phyloP scores from a whole-genome alignment of 768 basidiomycete species.

The Saitozyma sp. region DNA sequence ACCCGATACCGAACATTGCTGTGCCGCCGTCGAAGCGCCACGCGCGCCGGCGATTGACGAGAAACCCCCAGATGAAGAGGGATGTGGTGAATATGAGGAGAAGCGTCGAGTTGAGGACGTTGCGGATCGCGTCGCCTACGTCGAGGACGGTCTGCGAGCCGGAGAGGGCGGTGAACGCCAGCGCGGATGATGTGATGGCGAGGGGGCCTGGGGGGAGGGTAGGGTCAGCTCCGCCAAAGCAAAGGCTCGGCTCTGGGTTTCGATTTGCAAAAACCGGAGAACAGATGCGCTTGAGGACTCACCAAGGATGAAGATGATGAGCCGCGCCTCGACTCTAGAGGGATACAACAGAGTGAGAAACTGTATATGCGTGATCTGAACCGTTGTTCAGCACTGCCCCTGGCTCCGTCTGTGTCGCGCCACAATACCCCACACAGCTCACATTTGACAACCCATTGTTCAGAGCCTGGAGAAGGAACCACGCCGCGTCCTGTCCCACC shows the following conservation, averaged over 20 bases:
- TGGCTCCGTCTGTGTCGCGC: neutral
- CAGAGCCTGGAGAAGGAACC: conserved; percentile 84
- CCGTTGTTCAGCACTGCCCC: neutral
- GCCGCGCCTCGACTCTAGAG: conserved; percentile 77
- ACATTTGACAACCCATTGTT: conserved; percentile 85
- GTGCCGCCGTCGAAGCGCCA: conserved; percentile 98
- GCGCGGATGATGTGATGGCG: conserved; percentile 75
- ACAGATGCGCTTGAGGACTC: conserved; percentile 27
- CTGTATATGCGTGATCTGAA: conserved; percentile 92
- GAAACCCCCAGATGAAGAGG: conserved; percentile 87
- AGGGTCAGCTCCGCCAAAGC: neutral
- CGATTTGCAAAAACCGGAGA: neutral
- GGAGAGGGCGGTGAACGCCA: conserved; percentile 77
- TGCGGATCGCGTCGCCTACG: conserved; percentile 73
- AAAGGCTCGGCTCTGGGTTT: neutral
- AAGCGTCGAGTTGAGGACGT: conserved; percentile 95
- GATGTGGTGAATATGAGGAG: conserved; percentile 87
- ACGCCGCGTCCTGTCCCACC: conserved; percentile 65
- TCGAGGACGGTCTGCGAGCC: conserved; percentile 54
- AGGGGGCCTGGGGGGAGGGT: conserved; percentile 65
- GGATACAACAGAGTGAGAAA: conserved; percentile 94
- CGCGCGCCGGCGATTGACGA: conserved; percentile 83
- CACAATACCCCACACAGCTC: conserved; percentile 34
- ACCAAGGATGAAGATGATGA: conserved; percentile 84
- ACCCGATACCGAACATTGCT: conserved; percentile 84